Percentiles rank a stretch among this genome's conserved stretches.
Conservation (phyloP, 169 alveolate species). For the Cryptosporidium baileyi region DNA sequence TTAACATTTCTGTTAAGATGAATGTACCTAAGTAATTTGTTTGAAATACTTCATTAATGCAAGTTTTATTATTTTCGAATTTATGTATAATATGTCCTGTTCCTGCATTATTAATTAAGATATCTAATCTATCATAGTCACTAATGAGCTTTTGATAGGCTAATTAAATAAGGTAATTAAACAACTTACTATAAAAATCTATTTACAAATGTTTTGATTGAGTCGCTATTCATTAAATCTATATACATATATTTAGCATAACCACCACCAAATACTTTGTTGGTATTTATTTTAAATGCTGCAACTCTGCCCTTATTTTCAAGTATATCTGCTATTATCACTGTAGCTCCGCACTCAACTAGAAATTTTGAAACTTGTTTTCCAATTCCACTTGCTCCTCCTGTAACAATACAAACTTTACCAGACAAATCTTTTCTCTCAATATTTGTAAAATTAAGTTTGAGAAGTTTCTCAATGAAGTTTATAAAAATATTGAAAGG, state of each 20-base stretch:
- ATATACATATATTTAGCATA: constrained; percentile 51
- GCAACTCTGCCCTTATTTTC: constrained; percentile 35
- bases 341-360: constrained; percentile 55
- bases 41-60: not conserved
- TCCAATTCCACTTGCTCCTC: constrained; percentile 65
- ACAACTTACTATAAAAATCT: constrained; percentile 55
- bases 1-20: constrained; percentile 16
- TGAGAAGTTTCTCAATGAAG: not conserved
- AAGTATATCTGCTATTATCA: constrained; percentile 41
- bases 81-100: not conserved
- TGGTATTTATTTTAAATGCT: constrained; percentile 53
- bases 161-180: not conserved
- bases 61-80: not conserved
- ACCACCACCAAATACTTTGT: not conserved
- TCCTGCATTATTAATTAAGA: constrained; percentile 59
- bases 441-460: not conserved
- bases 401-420: constrained; percentile 55
- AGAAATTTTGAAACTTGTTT: constrained; percentile 12
- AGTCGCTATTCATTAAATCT: not conserved
- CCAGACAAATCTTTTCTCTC: constrained; percentile 32
- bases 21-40: constrained; percentile 54
- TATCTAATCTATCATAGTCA: constrained; percentile 49
- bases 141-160: not conserved
- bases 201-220: constrained; percentile 32
- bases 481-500: not conserved